Evolutionary conservation across 352 stramenopile species (phyloP).

Genomic region (Blastocystis sp.): DNA sequence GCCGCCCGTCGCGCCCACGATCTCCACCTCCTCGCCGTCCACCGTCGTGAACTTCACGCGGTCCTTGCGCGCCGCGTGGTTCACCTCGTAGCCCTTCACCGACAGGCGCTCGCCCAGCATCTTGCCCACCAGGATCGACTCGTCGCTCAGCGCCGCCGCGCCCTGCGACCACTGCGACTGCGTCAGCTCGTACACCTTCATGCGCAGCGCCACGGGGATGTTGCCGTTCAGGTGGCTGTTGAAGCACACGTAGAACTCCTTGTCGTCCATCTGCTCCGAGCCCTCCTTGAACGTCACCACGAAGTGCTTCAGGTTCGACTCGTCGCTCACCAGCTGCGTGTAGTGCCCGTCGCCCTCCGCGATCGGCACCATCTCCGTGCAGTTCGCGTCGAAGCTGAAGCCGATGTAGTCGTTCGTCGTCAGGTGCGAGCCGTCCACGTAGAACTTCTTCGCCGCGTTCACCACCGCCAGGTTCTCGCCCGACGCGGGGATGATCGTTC

Average conservation of each 20-base stretch:
- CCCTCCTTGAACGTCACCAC: constrained; percentile 50
- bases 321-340: constrained; percentile 6
- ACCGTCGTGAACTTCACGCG: constrained; percentile 23
- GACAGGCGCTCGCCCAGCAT: constrained; percentile 29
- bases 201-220: constrained; percentile 28
- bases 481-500: constrained; percentile 3
- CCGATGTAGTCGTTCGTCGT: constrained; percentile 40
- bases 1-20: constrained; percentile 17
- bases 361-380: constrained; percentile 52
- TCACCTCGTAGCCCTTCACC: constrained; percentile 41
- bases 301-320: neutral
- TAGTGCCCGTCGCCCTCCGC: constrained; percentile 41
- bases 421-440: constrained; percentile 40
- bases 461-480: constrained; percentile 45
- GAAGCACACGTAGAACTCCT: constrained; percentile 52
- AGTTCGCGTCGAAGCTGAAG: constrained; percentile 23
- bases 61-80: neutral
- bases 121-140: constrained; percentile 6
- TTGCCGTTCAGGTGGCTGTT: constrained; percentile 58
- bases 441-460: constrained; percentile 47
- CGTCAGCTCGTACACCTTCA: constrained; percentile 50
- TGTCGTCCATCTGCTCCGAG: neutral
- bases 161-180: constrained; percentile 54
- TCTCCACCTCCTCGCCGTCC: constrained; percentile 29
- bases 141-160: neutral